These are phyloP conservation scores for Drechslerella coelobrocha DNA, from an alignment of 2,329 filamentous ascomycete genomes.

Conservation along the genomic window DNA sequence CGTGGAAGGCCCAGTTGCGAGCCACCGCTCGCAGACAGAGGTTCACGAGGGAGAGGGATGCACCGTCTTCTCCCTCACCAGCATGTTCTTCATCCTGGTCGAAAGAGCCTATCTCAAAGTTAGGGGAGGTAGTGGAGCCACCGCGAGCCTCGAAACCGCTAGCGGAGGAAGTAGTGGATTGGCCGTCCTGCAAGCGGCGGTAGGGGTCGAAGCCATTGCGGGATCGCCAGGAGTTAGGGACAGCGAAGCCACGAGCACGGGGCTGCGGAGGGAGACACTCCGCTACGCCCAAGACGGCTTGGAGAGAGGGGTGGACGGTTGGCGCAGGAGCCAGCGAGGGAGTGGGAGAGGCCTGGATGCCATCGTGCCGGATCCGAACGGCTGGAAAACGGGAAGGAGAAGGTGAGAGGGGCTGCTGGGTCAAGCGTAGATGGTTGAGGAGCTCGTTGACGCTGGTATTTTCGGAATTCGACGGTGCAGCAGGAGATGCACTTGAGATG, in stretches of 20 bases:
- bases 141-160: conserved; percentile 44
- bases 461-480: conserved; percentile 7
- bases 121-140: conserved; percentile 32
- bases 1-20: conserved; percentile 51
- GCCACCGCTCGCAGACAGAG: conserved; percentile 50
- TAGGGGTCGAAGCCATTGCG: conserved; percentile 41
- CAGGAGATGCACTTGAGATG: background rate
- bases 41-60: conserved; percentile 39
- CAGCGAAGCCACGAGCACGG: conserved; percentile 43
- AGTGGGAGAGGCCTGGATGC: background rate
- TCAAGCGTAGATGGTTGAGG: conserved; percentile 52
- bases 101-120: conserved; percentile 39
- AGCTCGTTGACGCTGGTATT: conserved; percentile 52
- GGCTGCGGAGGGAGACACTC: conserved; percentile 46
- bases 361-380: too few species aligned
- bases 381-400: too few species aligned
- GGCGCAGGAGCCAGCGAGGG: conserved; percentile 49
- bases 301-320: conserved; percentile 53
- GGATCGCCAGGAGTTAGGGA: conserved; percentile 37
- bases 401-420: conserved; percentile 23
- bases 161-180: conserved; percentile 44
- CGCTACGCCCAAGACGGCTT: conserved; percentile 50
- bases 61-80: background rate
- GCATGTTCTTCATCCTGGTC: conserved; percentile 15
- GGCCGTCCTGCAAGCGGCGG: conserved; percentile 31